Percentiles rank a stretch among this genome's conserved stretches.
Evolutionary conservation across 2,329 filamentous ascomycete genomes (phyloP).

Genomic region (Talaromyces sp.): DNA sequence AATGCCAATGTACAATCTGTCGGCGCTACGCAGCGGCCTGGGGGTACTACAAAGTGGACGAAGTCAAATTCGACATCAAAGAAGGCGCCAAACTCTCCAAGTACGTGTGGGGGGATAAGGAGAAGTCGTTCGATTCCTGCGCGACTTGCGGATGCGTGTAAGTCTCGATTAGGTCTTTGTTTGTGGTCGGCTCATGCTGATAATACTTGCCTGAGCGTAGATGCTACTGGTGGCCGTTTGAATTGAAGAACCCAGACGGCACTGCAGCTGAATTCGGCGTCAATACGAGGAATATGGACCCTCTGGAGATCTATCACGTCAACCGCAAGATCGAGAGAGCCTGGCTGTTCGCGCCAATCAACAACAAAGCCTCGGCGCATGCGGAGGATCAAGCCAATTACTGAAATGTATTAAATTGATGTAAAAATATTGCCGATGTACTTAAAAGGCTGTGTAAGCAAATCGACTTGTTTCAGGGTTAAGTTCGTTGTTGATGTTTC

Average conservation of each 20-base stretch:
- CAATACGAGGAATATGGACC: slow-evolving; percentile 16
- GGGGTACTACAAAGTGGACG: slow-evolving; percentile 14
- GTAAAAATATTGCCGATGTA: background rate
- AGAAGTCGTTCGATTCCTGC: slow-evolving; percentile 12
- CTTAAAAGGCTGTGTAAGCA: background rate
- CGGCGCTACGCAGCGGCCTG: slow-evolving; percentile 15
- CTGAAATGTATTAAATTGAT: background rate
- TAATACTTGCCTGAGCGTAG: background rate
- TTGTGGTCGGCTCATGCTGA: background rate
- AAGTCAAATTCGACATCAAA: slow-evolving; percentile 7
- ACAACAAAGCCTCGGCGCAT: slow-evolving; percentile 12
- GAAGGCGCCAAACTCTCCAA: slow-evolving; percentile 1
- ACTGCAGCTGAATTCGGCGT: slow-evolving; percentile 7
- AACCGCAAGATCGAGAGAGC: slow-evolving; percentile 5
- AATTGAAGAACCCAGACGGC: slow-evolving; percentile 7
- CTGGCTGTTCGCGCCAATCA: slow-evolving; percentile 4
- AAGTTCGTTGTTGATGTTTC: too few species aligned
- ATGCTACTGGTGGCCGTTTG: slow-evolving; percentile 15
- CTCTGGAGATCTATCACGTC: slow-evolving; percentile 9
- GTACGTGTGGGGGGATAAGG: slow-evolving; percentile 14
- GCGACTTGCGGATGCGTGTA: slow-evolving; percentile 12
- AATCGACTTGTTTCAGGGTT: background rate
- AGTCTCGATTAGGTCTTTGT: background rate
- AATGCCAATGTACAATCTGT: slow-evolving; percentile 16
- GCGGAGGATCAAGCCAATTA: slow-evolving; percentile 11